phyloP scores from a whole-genome alignment of 2,329 filamentous ascomycete species.

The Diplodia scrobiculata region DNA sequence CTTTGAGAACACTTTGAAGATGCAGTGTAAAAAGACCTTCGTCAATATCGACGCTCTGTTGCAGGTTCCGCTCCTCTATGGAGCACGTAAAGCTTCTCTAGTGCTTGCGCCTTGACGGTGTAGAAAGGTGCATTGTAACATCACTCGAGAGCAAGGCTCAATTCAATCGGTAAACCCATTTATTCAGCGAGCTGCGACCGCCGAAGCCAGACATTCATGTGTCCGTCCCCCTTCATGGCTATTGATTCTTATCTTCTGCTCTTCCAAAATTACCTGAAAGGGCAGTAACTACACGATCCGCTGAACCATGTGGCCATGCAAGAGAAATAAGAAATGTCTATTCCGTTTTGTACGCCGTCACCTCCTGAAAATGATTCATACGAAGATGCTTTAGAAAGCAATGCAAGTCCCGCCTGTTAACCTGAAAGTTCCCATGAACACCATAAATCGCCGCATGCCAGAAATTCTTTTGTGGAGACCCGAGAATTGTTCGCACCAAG shows the following conservation, averaged over 20 bases:
- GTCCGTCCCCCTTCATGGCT: neutral
- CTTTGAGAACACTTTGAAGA: neutral
- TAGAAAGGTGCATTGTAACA: too few relatives aligned
- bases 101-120: too few relatives aligned
- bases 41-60: too few relatives aligned
- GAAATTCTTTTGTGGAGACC: neutral
- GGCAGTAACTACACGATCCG: neutral
- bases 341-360: neutral
- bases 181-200: neutral
- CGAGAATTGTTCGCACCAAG: neutral
- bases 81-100: neutral
- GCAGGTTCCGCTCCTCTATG: too few relatives aligned
- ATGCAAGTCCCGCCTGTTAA: neutral
- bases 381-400: neutral
- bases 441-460: constrained; percentile 1
- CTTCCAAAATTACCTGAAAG: neutral
- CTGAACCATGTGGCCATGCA: neutral
- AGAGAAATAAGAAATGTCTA: neutral
- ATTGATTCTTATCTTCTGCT: neutral
- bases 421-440: neutral
- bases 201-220: neutral
- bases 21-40: neutral
- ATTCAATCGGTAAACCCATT: neutral
- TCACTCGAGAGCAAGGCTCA: neutral
- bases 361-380: neutral